Evolutionary conservation across 2,329 filamentous ascomycete species (phyloP).

Genomic region (Juglanconis sp.): DNA sequence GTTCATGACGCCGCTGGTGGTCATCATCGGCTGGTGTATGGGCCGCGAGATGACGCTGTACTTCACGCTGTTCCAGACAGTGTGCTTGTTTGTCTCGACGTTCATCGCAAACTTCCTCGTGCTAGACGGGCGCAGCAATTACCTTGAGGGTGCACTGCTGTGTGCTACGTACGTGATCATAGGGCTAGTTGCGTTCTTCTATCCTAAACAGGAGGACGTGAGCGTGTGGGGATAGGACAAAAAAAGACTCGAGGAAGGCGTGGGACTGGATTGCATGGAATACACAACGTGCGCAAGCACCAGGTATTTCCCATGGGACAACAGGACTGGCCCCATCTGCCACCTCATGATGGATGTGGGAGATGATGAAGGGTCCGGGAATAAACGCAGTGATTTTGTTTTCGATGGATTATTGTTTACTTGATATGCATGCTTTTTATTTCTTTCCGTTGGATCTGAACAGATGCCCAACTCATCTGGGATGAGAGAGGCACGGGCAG

Average conservation of each 20-base stretch:
- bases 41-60: slow-evolving; percentile 73
- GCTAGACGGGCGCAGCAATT: slow-evolving; percentile 78
- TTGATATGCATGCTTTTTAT: background rate
- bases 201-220: slow-evolving; percentile 49
- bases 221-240: slow-evolving; percentile 33
- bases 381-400: background rate
- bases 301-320: background rate
- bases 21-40: slow-evolving; percentile 77
- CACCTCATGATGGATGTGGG: background rate
- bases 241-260: background rate
- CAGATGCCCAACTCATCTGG: slow-evolving; percentile 21
- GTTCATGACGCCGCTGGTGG: slow-evolving; percentile 73
- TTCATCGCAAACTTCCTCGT: slow-evolving; percentile 86
- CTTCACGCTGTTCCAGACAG: slow-evolving; percentile 87
- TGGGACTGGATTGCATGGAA: background rate
- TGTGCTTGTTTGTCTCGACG: slow-evolving; percentile 78
- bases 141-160: slow-evolving; percentile 73
- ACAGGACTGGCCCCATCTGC: background rate
- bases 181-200: slow-evolving; percentile 66
- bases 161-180: slow-evolving; percentile 80
- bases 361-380: background rate
- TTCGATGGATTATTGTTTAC: background rate
- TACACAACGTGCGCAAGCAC: background rate
- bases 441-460: background rate
- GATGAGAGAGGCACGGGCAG: background rate